Conservation (phyloP, 345 rosid species). For the Euphorbia tirucalli region DNA sequence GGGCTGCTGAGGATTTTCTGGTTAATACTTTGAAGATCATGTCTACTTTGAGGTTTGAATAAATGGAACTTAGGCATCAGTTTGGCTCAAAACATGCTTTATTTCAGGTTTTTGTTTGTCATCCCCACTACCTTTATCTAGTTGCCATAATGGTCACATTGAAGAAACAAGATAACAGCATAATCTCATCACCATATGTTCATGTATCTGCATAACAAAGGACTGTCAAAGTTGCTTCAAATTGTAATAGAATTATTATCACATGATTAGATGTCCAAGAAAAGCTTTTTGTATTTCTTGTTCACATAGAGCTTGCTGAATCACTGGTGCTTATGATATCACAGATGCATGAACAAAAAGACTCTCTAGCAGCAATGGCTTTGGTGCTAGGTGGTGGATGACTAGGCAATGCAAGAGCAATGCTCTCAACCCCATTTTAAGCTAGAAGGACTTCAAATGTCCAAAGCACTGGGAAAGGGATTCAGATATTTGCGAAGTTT, state of each 20-base stretch:
- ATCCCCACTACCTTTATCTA: not conserved
- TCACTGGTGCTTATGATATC: not conserved
- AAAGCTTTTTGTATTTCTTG: not conserved
- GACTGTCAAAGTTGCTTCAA: not conserved
- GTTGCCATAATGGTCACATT: no score
- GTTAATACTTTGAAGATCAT: constrained; percentile 29
- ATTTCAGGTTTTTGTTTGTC: constrained; percentile 31
- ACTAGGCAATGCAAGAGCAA: no score
- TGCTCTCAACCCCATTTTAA: no score
- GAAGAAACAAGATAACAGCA: not conserved
- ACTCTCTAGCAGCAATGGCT: no score
- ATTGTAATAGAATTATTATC: not conserved
- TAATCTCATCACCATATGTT: not conserved
- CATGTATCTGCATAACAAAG: not conserved
- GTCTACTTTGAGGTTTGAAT: constrained; percentile 33
- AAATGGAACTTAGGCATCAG: constrained; percentile 25
- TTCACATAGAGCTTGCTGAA: not conserved
- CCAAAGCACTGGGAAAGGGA: constrained; percentile 43
- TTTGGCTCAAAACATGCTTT: constrained; percentile 40
- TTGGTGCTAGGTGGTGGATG: no score
- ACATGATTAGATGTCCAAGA: not conserved
- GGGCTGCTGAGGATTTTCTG: constrained; percentile 45
- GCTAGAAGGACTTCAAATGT: constrained; percentile 40
- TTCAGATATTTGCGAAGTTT: constrained; percentile 38
- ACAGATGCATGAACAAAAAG: constrained; percentile 33